phyloP scores from a whole-genome alignment of 1,139 yeast genomes.

The Debaryomyces udenii region DNA sequence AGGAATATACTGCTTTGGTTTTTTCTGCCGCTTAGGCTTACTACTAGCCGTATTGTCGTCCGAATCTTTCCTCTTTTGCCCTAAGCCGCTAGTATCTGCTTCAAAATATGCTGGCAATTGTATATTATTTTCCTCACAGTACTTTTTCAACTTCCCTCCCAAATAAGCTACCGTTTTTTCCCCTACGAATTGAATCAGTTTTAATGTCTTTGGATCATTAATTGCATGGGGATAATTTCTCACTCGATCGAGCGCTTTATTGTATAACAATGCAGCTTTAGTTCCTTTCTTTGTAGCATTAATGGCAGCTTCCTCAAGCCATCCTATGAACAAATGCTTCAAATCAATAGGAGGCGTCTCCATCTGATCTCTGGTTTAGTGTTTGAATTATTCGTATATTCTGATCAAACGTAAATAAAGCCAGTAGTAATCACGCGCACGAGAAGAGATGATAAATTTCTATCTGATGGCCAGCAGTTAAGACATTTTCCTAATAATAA shows the following conservation, averaged over 20 bases:
- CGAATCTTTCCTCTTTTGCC: conserved; percentile 5
- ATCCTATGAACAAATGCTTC: conserved; percentile 40
- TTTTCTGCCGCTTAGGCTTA: conserved; percentile 25
- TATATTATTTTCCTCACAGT: conserved; percentile 50
- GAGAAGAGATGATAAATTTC: conserved; percentile 7
- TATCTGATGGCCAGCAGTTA: background rate
- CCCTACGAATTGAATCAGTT: conserved; percentile 59
- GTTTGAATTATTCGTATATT: background rate
- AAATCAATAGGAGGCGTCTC: conserved; percentile 14
- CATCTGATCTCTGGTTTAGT: conserved; percentile 6
- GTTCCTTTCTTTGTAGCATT: conserved; percentile 44
- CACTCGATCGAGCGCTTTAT: conserved; percentile 52
- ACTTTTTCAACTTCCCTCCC: conserved; percentile 38
- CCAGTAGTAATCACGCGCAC: conserved; percentile 8
- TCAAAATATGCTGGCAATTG: conserved; percentile 43
- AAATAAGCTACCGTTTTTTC: conserved; percentile 59
- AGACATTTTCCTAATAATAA: too few relatives aligned
- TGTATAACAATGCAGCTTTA: conserved; percentile 47
- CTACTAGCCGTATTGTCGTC: conserved; percentile 1
- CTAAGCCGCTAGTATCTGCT: conserved; percentile 5
- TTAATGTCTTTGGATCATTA: conserved; percentile 52
- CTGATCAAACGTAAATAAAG: conserved; percentile 2
- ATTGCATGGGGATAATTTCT: conserved; percentile 45
- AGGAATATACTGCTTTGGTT: conserved; percentile 64
- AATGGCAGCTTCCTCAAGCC: conserved; percentile 57